A percentile compares a stretch with the other conserved stretches of the same genome.
Evolutionary conservation across 176 grass and related monocot genomes (phyloP).

Genomic region (Microstegium vimineum): DNA sequence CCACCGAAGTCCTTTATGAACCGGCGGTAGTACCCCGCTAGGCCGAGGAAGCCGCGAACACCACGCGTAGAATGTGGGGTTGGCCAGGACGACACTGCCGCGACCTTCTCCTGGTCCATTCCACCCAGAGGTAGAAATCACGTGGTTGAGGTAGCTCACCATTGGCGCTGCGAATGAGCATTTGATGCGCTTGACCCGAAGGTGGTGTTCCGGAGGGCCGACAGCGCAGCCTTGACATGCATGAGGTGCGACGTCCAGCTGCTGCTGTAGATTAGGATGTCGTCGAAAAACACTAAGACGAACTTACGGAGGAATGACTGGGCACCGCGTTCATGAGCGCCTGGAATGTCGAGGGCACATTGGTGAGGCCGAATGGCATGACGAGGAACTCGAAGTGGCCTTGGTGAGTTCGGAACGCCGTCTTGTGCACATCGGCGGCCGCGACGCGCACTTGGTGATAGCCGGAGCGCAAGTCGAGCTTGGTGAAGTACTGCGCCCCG

Average conservation of each 20-base stretch:
- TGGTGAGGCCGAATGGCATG: neutral
- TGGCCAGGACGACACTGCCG: no score
- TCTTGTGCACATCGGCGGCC: neutral
- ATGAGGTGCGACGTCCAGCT: neutral
- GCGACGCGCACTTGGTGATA: no score
- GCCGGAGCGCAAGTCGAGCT: no score
- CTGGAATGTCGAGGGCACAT: neutral
- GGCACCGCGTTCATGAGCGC: accelerated
- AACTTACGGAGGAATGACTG: neutral
- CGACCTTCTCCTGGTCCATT: no score
- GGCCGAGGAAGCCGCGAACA: no score
- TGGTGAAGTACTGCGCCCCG: no score
- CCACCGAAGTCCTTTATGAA: no score
- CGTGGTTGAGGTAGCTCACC: neutral
- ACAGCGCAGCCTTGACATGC: no score
- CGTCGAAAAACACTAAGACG: neutral
- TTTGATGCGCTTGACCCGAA: neutral
- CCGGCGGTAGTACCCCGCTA: no score
- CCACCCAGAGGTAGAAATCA: neutral
- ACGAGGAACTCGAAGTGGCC: neutral
- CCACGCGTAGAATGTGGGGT: no score
- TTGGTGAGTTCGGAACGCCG: neutral
- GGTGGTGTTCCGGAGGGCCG: accelerated
- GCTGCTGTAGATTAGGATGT: neutral
- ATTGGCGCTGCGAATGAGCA: accelerated